Evolutionary conservation across 805 yeast genomes (phyloP).

Genomic region (Brettanomyces anomalus): DNA sequence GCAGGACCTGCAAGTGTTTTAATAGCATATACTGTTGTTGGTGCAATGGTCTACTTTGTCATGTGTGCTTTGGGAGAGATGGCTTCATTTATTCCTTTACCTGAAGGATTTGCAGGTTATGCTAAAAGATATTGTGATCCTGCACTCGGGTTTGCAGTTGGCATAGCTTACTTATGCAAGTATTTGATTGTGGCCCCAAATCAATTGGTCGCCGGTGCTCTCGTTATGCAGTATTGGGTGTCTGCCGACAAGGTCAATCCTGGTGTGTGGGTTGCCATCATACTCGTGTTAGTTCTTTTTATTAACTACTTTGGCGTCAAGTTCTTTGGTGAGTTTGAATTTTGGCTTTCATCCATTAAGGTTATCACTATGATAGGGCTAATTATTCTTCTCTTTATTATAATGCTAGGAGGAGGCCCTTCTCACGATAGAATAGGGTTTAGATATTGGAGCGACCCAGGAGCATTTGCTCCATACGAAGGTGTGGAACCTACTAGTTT

Average conservation of each 20-base stretch:
- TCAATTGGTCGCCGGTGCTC: slow-evolving; percentile 48
- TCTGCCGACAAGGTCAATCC: slow-evolving; percentile 37
- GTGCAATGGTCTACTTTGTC: slow-evolving; percentile 60
- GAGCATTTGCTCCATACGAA: slow-evolving; percentile 33
- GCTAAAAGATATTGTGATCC: slow-evolving; percentile 44
- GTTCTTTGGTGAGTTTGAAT: slow-evolving; percentile 41
- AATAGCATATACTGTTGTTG: slow-evolving; percentile 60
- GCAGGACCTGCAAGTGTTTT: slow-evolving; percentile 65
- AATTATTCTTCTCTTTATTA: slow-evolving; percentile 50
- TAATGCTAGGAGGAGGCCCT: slow-evolving; percentile 76
- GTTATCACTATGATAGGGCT: slow-evolving; percentile 59
- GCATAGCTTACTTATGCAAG: slow-evolving; percentile 42
- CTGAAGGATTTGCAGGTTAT: slow-evolving; percentile 49
- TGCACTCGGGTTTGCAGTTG: slow-evolving; percentile 49
- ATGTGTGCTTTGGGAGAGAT: slow-evolving; percentile 50
- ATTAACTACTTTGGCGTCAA: slow-evolving; percentile 39
- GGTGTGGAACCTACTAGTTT: slow-evolving; percentile 27
- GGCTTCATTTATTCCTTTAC: slow-evolving; percentile 45
- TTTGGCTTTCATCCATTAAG: slow-evolving; percentile 56
- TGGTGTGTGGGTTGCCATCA: slow-evolving; percentile 42
- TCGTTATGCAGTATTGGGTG: slow-evolving; percentile 48
- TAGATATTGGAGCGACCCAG: slow-evolving; percentile 36
- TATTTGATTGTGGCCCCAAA: slow-evolving; percentile 47
- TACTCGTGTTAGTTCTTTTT: slow-evolving; percentile 31
- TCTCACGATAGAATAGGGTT: slow-evolving; percentile 50